Conservation (phyloP, 176 grass and related monocot genomes). For the Juncus inflexus region DNA sequence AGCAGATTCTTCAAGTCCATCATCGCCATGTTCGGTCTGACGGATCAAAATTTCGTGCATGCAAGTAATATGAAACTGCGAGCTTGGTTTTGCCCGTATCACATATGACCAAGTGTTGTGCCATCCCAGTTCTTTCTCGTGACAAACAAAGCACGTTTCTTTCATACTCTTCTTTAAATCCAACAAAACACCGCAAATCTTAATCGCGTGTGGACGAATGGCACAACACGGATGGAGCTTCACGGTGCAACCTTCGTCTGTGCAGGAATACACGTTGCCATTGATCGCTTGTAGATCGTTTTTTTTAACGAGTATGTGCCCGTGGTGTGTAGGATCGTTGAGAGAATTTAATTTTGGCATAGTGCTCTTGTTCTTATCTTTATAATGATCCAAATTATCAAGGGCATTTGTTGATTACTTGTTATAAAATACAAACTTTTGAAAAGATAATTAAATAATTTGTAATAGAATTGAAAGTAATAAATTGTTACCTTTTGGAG, state of each 20-base stretch:
- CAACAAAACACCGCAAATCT: conserved; percentile 7
- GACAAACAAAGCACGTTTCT: conserved; percentile 18
- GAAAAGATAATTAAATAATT: too few species aligned
- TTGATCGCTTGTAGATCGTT: conserved; percentile 8
- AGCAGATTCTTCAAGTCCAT: too few species aligned
- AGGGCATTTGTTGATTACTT: too few species aligned
- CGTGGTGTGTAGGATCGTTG: too few species aligned
- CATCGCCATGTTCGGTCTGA: too few species aligned
- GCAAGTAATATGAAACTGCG: conserved; percentile 25
- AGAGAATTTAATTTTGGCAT: too few species aligned
- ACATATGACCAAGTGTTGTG: conserved; percentile 21
- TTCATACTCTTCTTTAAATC: conserved; percentile 20
- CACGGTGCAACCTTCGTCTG: conserved; percentile 4
- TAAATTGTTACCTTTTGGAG: too few species aligned
- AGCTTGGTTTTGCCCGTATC: conserved; percentile 3
- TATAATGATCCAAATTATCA: too few species aligned
- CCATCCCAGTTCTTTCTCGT: conserved; percentile 9
- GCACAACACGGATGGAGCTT: conserved; percentile 20
- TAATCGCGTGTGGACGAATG: neutral
- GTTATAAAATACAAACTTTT: too few species aligned
- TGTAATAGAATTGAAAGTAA: too few species aligned
- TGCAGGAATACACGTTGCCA: conserved; percentile 18
- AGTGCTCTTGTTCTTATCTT: too few species aligned
- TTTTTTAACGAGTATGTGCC: conserved; percentile 9
- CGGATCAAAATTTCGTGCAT: conserved; percentile 21